These are phyloP conservation scores for Handroanthus guayacan DNA, from an alignment of 257 asterid genomes.

Conservation along the genomic window DNA sequence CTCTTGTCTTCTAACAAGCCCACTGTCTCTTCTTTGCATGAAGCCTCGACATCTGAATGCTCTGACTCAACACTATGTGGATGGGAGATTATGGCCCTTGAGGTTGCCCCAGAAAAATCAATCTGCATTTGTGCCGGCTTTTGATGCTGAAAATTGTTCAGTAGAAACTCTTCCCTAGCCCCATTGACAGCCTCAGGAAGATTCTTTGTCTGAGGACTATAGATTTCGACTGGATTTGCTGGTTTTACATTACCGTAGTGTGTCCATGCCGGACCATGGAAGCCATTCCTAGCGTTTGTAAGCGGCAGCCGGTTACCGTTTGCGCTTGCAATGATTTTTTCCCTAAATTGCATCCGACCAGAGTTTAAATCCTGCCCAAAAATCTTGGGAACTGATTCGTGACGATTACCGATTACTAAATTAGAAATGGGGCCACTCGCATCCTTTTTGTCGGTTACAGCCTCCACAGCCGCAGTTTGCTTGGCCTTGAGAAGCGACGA, in stretches of 20 bases:
- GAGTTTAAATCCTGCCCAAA: slow-evolving; percentile 75
- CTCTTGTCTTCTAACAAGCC: slow-evolving; percentile 60
- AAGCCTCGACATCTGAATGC: slow-evolving; percentile 78
- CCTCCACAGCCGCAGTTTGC: slow-evolving; percentile 47
- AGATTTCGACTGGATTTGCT: slow-evolving; percentile 47
- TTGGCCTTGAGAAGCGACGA: slow-evolving; percentile 52
- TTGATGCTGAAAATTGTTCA: slow-evolving; percentile 55
- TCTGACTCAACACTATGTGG: slow-evolving; percentile 62
- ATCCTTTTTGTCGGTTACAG: slow-evolving; percentile 47
- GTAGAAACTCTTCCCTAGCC: slow-evolving; percentile 52
- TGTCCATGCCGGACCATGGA: slow-evolving; percentile 51
- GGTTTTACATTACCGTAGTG: slow-evolving; percentile 46
- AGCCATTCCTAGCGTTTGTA: slow-evolving; percentile 52
- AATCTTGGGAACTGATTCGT: slow-evolving; percentile 55
- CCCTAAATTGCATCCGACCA: slow-evolving; percentile 44
- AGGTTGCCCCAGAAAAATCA: slow-evolving; percentile 64
- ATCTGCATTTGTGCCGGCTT: slow-evolving; percentile 72
- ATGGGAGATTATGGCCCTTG: slow-evolving; percentile 52
- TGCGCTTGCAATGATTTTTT: slow-evolving; percentile 43
- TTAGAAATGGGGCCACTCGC: slow-evolving; percentile 36
- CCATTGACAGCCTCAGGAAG: slow-evolving; percentile 44
- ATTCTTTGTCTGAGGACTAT: slow-evolving; percentile 51
- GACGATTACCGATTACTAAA: slow-evolving; percentile 44
- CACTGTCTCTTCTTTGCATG: slow-evolving; percentile 60
- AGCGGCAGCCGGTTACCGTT: slow-evolving; percentile 52